phyloP scores from a whole-genome alignment of 2,329 filamentous ascomycete species.

The Furcasterigmium furcatum region DNA sequence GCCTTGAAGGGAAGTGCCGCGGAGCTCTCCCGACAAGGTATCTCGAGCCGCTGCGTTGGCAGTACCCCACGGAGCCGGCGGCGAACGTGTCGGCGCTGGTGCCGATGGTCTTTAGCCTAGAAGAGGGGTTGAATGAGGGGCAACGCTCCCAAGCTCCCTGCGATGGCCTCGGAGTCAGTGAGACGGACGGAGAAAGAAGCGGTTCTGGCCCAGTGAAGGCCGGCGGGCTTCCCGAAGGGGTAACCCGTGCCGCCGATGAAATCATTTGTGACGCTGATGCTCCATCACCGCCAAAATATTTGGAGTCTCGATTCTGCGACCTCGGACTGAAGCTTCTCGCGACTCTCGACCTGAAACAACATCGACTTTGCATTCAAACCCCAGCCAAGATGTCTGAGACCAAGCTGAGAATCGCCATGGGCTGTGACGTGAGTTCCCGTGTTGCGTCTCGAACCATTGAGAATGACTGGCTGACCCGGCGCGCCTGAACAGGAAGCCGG shows the following conservation, averaged over 20 bases:
- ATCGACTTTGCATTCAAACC: no score
- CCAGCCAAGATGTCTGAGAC: constrained; percentile 9
- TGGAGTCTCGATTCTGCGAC: no score
- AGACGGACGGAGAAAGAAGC: not conserved
- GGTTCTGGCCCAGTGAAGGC: not conserved
- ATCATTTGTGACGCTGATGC: not conserved
- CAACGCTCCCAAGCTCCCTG: not conserved
- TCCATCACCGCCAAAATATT: not conserved
- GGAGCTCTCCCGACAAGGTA: not conserved
- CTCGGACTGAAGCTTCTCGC: no score
- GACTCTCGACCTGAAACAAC: no score
- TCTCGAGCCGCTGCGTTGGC: not conserved
- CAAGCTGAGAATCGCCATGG: constrained; percentile 50
- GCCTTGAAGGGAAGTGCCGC: not conserved
- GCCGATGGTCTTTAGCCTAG: not conserved
- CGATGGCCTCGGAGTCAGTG: not conserved
- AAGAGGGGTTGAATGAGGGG: not conserved
- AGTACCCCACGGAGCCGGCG: not conserved
- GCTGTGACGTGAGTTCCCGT: constrained; percentile 46
- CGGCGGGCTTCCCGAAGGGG: constrained; percentile 7
- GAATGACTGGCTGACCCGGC: not conserved
- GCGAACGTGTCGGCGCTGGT: not conserved
- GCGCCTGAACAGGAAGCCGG: constrained; percentile 59
- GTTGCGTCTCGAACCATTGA: not conserved
- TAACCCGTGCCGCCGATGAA: constrained; percentile 5